phyloP scores from a whole-genome alignment of 805 yeast genomes.

The Schizosaccharomyces osmophilus region DNA sequence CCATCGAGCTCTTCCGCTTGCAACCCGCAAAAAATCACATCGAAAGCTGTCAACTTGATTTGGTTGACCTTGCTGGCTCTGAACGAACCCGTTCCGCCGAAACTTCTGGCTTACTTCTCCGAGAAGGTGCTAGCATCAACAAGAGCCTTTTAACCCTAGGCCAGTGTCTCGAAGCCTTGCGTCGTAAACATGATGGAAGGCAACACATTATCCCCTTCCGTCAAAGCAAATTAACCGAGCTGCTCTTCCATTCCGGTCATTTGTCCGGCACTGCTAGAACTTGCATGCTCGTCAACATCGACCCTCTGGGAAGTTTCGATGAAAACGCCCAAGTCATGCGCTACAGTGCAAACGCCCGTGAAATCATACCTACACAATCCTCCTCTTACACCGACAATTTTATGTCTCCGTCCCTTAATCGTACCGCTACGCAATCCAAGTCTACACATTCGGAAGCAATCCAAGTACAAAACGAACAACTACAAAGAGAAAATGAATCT shows the following conservation, averaged over 20 bases:
- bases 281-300: not conserved
- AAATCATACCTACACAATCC: not conserved
- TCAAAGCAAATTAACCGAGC: not conserved
- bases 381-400: no score
- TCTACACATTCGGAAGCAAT: not conserved
- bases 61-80: constrained; percentile 68
- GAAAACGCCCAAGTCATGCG: constrained; percentile 1
- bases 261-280: not conserved
- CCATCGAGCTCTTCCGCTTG: not conserved
- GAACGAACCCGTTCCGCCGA: constrained; percentile 45
- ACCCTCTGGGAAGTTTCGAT: not conserved
- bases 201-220: not conserved
- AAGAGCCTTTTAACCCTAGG: constrained; percentile 60
- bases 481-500: not conserved
- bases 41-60: constrained; percentile 19
- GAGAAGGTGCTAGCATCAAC: constrained; percentile 74
- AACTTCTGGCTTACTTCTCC: constrained; percentile 19
- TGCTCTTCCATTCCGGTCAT: not conserved
- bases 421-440: not conserved
- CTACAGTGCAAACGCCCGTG: not conserved
- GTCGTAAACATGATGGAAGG: not conserved
- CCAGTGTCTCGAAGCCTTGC: constrained; percentile 11
- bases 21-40: not conserved
- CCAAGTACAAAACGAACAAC: not conserved
- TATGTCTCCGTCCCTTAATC: not conserved